Evolutionary conservation across 805 yeast genomes (phyloP), one percentile per base, ranked within the genome.

Genomic region (Pichia sporocuriosa): DNA sequence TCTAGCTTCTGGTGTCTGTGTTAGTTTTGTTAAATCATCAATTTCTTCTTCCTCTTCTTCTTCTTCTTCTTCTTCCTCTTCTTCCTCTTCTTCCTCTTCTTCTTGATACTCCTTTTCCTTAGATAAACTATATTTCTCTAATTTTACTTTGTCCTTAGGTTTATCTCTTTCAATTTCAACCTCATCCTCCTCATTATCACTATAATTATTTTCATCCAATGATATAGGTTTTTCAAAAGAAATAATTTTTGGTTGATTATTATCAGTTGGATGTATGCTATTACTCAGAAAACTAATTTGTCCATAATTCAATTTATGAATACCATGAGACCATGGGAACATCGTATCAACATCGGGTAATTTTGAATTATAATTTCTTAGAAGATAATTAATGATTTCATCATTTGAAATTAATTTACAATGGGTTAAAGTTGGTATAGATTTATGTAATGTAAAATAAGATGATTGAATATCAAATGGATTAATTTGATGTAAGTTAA

Each of bases 241-340:
- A 19, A 48, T 48, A 30, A 48, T n/a, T 37, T 48, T 24, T 9
- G 50, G 39, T 27, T 41, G 37, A 6, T 32, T 20, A 25, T 25
- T 20, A 27, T 33, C 36, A 6, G 8, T n/a, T 29, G 39, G 11
- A 33, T 43, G 31, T 34, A 32, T 29, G 30, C 39, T 46, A 54
- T 51, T 58, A 13, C 61, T 48, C 32, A 62, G 51, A 60, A 77
- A 65, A 58, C 70, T 63, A 33, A 71, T 61, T 53, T 77, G 83
- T 20, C 80, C 74, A 32, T 69, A 64, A 53, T 78, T 77, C 27
- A 69, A 67, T 12, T 67, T 68, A 47, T 81, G 77, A 33, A 84
- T 66, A 1, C 95, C 93, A 58, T 89, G 96, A 21, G 86, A 67
- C 96, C 96, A 88, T 0, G 97, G 97, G 53, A 88, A 89, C 71